Percentiles rank a stretch among this genome's conserved stretches.
Conservation (phyloP, 176 grass and related monocot genomes). For the Oryza brachyantha region DNA sequence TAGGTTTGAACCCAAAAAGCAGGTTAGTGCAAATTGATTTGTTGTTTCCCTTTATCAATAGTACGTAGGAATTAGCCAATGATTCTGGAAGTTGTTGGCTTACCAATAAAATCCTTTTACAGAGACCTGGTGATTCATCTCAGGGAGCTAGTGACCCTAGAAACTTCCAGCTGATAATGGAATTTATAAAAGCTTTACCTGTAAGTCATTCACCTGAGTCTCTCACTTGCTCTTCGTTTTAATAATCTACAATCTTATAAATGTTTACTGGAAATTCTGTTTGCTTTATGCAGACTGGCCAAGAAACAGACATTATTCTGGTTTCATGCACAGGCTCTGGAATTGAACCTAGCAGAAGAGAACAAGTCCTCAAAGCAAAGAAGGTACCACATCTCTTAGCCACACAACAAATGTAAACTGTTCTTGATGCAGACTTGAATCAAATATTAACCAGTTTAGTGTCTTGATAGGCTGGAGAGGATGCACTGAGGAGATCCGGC, state of each 20-base stretch:
- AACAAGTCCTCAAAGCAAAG: conserved; percentile 98
- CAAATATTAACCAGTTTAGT: conserved; percentile 22
- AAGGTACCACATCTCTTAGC: conserved; percentile 51
- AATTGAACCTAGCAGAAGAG: conserved; percentile 81
- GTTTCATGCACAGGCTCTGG: conserved; percentile 92
- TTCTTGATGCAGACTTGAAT: not conserved
- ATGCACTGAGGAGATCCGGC: conserved; percentile 88
- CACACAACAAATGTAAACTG: not conserved
- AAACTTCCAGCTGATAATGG: conserved; percentile 82
- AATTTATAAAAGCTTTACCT: conserved; percentile 94
- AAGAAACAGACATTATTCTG: conserved; percentile 92
- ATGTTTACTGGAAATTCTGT: not conserved
- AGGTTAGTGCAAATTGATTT: conserved; percentile 48
- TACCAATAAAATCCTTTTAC: conserved; percentile 34
- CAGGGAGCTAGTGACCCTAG: conserved; percentile 68
- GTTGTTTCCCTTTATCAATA: not conserved
- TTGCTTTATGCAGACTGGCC: conserved; percentile 52
- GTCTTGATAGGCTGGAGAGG: conserved; percentile 71
- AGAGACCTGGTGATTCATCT: conserved; percentile 79
- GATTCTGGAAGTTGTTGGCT: not conserved
- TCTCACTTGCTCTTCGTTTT: not conserved
- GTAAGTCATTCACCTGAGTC: conserved; percentile 41
- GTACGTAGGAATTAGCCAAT: not conserved
- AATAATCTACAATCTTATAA: not conserved
- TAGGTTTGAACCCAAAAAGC: conserved; percentile 92